Conservation (phyloP, 2,329 filamentous ascomycete species). For the Penicillium occitanis region DNA sequence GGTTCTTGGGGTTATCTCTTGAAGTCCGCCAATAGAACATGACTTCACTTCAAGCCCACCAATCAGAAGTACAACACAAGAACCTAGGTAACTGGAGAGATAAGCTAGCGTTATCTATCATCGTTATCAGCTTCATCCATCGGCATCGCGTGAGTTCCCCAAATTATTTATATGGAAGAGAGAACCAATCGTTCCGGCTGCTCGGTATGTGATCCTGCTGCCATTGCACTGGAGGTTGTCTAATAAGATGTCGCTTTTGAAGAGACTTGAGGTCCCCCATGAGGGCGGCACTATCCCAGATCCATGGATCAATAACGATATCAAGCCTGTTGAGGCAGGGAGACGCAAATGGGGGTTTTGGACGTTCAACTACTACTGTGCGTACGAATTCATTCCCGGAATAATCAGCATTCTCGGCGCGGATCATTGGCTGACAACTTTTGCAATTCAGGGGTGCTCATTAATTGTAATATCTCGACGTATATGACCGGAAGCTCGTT, state of each 20-base stretch:
- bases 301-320: slow-evolving; percentile 51
- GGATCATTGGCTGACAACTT: neutral
- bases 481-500: slow-evolving; percentile 38
- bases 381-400: neutral
- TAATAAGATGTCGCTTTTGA: slow-evolving; percentile 3
- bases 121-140: neutral
- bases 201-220: neutral
- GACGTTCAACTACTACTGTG: slow-evolving; percentile 50
- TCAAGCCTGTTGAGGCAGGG: slow-evolving; percentile 48
- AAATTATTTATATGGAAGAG: neutral
- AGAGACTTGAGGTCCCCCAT: slow-evolving; percentile 16
- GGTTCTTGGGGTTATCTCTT: neutral
- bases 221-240: neutral
- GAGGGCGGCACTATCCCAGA: slow-evolving; percentile 22
- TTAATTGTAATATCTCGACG: slow-evolving; percentile 43
- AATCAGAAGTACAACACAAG: neutral
- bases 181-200: neutral
- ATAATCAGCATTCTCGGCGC: neutral
- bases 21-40: slow-evolving; percentile 13
- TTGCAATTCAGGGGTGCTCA: slow-evolving; percentile 47
- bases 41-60: slow-evolving; percentile 4
- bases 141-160: neutral
- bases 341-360: slow-evolving; percentile 47
- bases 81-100: neutral
- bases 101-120: slow-evolving; percentile 10